Evolutionary conservation across 257 asterid species (phyloP).

Genomic region (Parsonsia alboflavescens): DNA sequence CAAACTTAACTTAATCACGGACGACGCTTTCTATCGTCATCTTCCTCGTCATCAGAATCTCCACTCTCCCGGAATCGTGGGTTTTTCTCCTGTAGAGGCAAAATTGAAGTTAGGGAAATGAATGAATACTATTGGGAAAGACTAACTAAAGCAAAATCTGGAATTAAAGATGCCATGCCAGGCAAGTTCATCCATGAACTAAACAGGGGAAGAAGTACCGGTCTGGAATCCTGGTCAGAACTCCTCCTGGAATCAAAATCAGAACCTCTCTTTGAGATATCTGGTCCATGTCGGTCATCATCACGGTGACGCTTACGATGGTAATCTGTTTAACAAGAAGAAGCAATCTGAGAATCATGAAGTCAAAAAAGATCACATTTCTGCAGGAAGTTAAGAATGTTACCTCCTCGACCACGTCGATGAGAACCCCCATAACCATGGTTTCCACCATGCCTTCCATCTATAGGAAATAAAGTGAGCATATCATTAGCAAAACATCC

Average conservation of each 20-base stretch:
- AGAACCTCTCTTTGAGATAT: slow-evolving; percentile 62
- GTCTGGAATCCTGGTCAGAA: slow-evolving; percentile 74
- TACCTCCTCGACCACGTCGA: slow-evolving; percentile 92
- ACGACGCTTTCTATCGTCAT: slow-evolving; percentile 47
- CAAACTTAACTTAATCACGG: slow-evolving; percentile 23
- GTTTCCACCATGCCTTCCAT: slow-evolving; percentile 73
- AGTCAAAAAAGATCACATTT: neutral
- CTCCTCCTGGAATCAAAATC: slow-evolving; percentile 67
- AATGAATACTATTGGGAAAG: neutral
- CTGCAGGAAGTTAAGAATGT: neutral
- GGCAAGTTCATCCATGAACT: too few relatives aligned
- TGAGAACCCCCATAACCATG: slow-evolving; percentile 70
- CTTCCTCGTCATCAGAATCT: slow-evolving; percentile 83
- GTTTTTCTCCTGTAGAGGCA: slow-evolving; percentile 67
- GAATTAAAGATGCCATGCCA: neutral
- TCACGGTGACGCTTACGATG: slow-evolving; percentile 72
- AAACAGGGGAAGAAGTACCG: slow-evolving; percentile 38
- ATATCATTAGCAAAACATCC: neutral
- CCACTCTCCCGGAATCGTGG: slow-evolving; percentile 95
- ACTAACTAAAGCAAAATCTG: neutral
- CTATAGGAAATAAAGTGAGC: slow-evolving; percentile 37
- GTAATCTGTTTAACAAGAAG: slow-evolving; percentile 39
- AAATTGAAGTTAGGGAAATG: neutral
- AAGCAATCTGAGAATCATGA: neutral
- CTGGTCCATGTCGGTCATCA: slow-evolving; percentile 67